Base-by-base conservation (phyloP, 768 basidiomycete genomes). In the Lactarius sanguifluus region DNA sequence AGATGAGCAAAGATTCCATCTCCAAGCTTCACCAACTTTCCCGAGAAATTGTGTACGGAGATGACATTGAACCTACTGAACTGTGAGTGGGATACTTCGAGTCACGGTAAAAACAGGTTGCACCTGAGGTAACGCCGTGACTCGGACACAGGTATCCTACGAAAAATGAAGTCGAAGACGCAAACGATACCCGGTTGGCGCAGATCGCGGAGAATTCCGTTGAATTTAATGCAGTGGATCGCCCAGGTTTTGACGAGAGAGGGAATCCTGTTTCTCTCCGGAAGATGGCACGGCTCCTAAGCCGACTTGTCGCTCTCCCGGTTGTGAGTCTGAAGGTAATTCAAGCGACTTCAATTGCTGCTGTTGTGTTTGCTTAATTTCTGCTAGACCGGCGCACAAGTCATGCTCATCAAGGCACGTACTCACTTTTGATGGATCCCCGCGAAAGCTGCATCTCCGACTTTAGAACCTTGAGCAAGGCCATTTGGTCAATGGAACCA, bases 41-140 rank as follows among this genome's bases (percentile, higher is more conserved):
- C 2, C 82, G 92, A 18, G 71, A 76, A 25, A 80, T 93, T 9
- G 65, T 65, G 1, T 94, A 93, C 71, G 73, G 77, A 1, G 93
- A 95, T 70, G 86, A 85, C 1, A 86, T 95, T 61, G 83, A 87
- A 62, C 91, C 95, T 5, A 94, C 92, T 0, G 90, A 94, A 72
- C 75, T 96, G 88, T 94, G 72, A 57, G 82, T 73, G 1, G 16
- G 36, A 52, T 18, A 5, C 28, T 28, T 1, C 3, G 3, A 30
- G 40, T 40, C 40, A 54, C 18, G 12, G 57, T 25, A 57, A 40
- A 58, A 36, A 25, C n/a, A 52, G 50, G 25, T 5, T 4, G 32
- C 18, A 56, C 50, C 52, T 45, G 32, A 30, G 20, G 20, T 25
- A 32, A 55, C 6, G 12, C 12, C 12, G 36, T 13, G 36, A n/a